Percentiles rank a stretch among this genome's conserved stretches.
Evolutionary conservation across 2,329 filamentous ascomycete species (phyloP).

Genomic region (Ophiostoma triangulosporum): DNA sequence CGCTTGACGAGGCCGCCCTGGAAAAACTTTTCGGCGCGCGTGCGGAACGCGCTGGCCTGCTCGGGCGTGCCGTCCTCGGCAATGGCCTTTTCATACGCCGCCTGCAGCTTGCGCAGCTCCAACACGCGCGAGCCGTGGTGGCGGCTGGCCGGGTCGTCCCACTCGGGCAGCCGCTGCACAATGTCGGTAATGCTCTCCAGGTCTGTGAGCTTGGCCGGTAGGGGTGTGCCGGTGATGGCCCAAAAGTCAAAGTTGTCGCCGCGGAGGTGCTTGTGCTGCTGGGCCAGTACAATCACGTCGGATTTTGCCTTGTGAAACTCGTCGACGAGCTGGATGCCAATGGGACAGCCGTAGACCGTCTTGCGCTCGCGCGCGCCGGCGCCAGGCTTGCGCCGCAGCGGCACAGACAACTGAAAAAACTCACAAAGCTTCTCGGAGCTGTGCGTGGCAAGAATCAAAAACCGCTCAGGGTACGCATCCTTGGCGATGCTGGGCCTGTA

Average conservation of each 20-base stretch:
- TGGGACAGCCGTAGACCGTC: constrained; percentile 15
- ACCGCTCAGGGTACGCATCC: constrained; percentile 15
- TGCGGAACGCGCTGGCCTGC: constrained; percentile 10
- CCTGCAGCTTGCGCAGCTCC: constrained; percentile 11
- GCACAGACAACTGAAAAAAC: constrained; percentile 14
- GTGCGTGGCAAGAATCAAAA: constrained; percentile 15
- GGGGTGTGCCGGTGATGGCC: constrained; percentile 16
- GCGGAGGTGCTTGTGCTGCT: constrained; percentile 12
- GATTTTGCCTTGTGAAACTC: constrained; percentile 15
- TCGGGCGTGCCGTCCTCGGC: constrained; percentile 12
- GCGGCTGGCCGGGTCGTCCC: constrained; percentile 8
- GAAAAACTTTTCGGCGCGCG: constrained; percentile 12
- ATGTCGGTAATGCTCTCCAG: constrained; percentile 11
- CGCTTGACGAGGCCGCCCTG: constrained; percentile 13
- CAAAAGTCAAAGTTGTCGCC: constrained; percentile 15
- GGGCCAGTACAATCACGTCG: constrained; percentile 9
- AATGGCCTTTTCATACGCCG: constrained; percentile 12
- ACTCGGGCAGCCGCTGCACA: constrained; percentile 12
- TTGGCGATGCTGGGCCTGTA: constrained; percentile 12
- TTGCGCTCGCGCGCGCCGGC: constrained; percentile 5
- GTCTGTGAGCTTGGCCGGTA: constrained; percentile 13
- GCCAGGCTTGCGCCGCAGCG: constrained; percentile 7
- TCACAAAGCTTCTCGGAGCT: constrained; percentile 11
- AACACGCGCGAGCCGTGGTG: constrained; percentile 10
- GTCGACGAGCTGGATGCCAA: constrained; percentile 17